Base-by-base conservation (phyloP, 2,329 filamentous ascomycete species). In the Pleurostoma richardsiae region DNA sequence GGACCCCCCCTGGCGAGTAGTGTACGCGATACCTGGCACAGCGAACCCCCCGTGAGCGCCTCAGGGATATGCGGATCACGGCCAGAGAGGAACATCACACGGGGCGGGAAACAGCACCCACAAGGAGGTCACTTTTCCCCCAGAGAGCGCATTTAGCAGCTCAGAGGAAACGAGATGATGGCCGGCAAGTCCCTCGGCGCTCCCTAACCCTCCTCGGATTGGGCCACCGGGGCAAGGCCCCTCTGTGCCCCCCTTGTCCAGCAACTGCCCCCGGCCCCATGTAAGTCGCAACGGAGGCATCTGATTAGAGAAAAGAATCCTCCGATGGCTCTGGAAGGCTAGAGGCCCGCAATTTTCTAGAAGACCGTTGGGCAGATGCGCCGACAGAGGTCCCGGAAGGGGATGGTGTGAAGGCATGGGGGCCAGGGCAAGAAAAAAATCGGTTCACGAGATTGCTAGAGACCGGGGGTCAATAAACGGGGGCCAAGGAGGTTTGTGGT, bases 21-120 rank as follows among this genome's bases (percentile, higher is more conserved):
- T 8, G 8, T 36, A 36, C 33, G n/a, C 8, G n/a, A 8, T 36
- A 36, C 33, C 33, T 36, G 8, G 33, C 33, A 36, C 33, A 36
- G n/a, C 33, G 19, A 19, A 19, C n/a, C 33, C n/a, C 8, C 8
- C 33, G 8, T 8, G 33, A 85, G n/a, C 67, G 70, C 2, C 57
- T 52, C 0, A 83, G 83, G 52, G 87, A 87, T 83, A 88, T 87
- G 45, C 82, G 72, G 58, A 86, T 83, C 6, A 86, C 67, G 47
- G 86, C 77, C 3, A 87, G 72, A 57, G 81, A 87, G 0, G 80
- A 19, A 19, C 19, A 19, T 19, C 19, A 19, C 19, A 19, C 19
- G 19, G 19, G 19, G 19, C 19, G 19, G 19, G 19, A 19, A 19
- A 19, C 19, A 19, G 19, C 19, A 19, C 19, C 19, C 19, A 19